These are phyloP conservation scores for Calonectria pteridis DNA, from an alignment of 2,329 filamentous ascomycete genomes.

Conservation along the genomic window DNA sequence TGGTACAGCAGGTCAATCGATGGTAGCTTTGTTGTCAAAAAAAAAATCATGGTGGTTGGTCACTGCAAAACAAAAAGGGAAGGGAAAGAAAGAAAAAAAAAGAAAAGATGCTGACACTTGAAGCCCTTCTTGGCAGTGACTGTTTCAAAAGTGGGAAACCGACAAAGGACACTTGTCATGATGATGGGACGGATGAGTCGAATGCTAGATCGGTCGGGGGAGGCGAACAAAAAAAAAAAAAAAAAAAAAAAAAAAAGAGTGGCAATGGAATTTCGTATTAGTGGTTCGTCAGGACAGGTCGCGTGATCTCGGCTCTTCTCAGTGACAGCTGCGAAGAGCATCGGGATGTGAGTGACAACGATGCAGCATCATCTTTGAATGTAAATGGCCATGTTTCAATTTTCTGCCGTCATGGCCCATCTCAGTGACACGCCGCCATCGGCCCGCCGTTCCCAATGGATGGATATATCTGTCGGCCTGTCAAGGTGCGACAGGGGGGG, in stretches of 20 bases:
- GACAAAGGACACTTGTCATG: slow-evolving; percentile 9
- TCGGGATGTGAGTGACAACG: not conserved
- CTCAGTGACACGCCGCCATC: not conserved
- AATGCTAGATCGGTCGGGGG: not conserved
- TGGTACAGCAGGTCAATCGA: not conserved
- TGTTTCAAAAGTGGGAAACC: not conserved
- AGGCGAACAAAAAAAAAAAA: too few relatives aligned
- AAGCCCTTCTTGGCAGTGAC: not conserved
- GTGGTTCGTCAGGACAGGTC: not conserved
- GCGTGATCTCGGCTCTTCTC: not conserved
- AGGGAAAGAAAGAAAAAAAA: not conserved
- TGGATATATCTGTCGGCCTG: not conserved
- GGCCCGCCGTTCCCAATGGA: not conserved
- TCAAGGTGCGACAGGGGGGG: not conserved
- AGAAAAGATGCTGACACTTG: not conserved
- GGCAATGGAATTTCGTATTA: not conserved
- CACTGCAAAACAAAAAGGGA: not conserved
- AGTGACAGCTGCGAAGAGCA: not conserved
- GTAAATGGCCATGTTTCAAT: not conserved
- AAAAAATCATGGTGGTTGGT: not conserved
- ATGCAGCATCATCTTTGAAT: not conserved
- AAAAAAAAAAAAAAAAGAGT: too few relatives aligned
- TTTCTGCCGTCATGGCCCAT: not conserved
- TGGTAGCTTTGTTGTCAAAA: not conserved
- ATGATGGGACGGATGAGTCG: not conserved